Percentiles rank a stretch among this genome's conserved stretches.
Conservation (phyloP, 1,284 basidiomycete genomes). For the Neotropicomus parvogracilis region DNA sequence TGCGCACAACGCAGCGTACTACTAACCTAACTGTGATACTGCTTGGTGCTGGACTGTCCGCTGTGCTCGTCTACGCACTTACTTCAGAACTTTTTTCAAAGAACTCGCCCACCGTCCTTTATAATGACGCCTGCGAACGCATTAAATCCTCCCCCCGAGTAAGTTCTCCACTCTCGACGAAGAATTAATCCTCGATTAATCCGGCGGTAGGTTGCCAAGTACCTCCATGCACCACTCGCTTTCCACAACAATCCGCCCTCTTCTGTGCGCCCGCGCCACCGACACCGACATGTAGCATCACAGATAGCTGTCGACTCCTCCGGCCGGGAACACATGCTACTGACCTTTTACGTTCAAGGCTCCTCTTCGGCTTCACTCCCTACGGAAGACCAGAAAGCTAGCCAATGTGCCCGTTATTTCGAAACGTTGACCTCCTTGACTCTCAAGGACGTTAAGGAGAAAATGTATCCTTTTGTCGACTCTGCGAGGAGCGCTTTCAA, state of each 20-base stretch:
- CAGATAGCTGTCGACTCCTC: slow-evolving; percentile 65
- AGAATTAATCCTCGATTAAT: background rate
- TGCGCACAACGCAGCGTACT: slow-evolving; percentile 62
- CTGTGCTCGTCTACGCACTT: slow-evolving; percentile 79
- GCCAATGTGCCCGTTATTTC: slow-evolving; percentile 14
- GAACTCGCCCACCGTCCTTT: slow-evolving; percentile 90
- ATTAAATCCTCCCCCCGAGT: slow-evolving; percentile 75
- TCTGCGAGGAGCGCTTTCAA: slow-evolving; percentile 54
- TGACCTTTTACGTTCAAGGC: slow-evolving; percentile 75
- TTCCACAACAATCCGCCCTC: slow-evolving; percentile 80
- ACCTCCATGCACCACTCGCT: slow-evolving; percentile 58
- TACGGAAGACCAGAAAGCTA: slow-evolving; percentile 33
- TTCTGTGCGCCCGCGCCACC: slow-evolving; percentile 65
- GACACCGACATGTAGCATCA: slow-evolving; percentile 73
- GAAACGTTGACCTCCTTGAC: slow-evolving; percentile 47
- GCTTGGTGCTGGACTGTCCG: slow-evolving; percentile 77
- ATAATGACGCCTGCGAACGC: slow-evolving; percentile 80
- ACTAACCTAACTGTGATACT: slow-evolving; percentile 82
- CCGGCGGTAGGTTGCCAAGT: slow-evolving; percentile 54
- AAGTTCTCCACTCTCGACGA: slow-evolving; percentile 21
- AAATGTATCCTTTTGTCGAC: slow-evolving; percentile 35
- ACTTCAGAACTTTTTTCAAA: slow-evolving; percentile 88
- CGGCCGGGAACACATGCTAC: slow-evolving; percentile 75
- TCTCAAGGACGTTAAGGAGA: slow-evolving; percentile 50
- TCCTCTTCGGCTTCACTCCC: slow-evolving; percentile 34